Base-by-base conservation (phyloP, 495 filamentous ascomycete species). In the Jackrogersella multiformis region DNA sequence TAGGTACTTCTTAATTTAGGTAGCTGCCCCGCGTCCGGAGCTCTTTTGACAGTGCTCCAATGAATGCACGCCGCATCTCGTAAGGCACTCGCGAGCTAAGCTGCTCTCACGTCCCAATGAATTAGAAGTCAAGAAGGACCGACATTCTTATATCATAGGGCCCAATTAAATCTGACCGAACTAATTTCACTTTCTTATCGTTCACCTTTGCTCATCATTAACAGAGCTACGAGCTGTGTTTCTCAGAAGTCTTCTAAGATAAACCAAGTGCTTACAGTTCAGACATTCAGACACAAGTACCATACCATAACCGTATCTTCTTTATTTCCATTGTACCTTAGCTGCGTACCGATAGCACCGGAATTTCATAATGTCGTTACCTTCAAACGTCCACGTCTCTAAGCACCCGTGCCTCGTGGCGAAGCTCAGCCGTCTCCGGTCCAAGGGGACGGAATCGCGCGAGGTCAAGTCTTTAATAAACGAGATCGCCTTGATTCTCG, bases 381-480 rank as follows among this genome's bases (percentile, higher is more conserved):
- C 88, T 13, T 54, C 83, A 26, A 94, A 93, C 74, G 88, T 95
- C 53, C 92, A 94, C 75, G 78, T 96, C 76, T 97, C 92, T 16
- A 81, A 79, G 21, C 94, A 98, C 72, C 94, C 94, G 21, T 96
- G 92, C 75, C 84, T 97, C 10, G 80, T 86, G 53, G 90, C 91
- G 64, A 98, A 98, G 81, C 88, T 98, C 69, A 92, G 90, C 35
- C 91, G 93, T 77, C 88, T 98, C 12, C 89, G 94, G 45, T 95
- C 91, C 18, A 77, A 84, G 24, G 80, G 76, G 38, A 88, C 92
- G 45, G 85, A 84, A 41, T 83, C 92, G 0, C 80, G 86, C 45
- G 92, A 97, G 56, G 93, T 92, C 70, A 92, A 94, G 77, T 74
- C 82, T 10, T 81, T 97, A 34, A 85, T 97, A 52, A 87, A 96